Evolutionary conservation across 495 filamentous ascomycete genomes (phyloP), one percentile per base, ranked within the genome.

Genomic region (Aspergillus funiculosus): DNA sequence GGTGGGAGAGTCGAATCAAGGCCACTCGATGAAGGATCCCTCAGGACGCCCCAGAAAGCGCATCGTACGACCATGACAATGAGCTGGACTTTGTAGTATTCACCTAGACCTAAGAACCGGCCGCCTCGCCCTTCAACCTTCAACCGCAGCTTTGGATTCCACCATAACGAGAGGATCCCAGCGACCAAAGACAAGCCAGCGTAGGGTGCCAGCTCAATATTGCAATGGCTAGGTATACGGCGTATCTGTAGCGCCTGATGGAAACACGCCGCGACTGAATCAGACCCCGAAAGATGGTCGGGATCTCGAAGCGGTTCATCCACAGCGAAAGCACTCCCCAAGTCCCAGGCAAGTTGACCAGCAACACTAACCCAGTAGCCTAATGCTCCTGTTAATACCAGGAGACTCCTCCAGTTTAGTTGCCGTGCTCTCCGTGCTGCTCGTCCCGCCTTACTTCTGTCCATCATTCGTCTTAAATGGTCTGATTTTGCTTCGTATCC

Each of bases 401-500:
- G 63, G 46, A 66, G 68, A 34, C 62, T 69, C 51, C 66, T 80
- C 78, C 68, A 85, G 44, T 62, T 74, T 54, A 54, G 67, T 45
- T 48, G 56, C 51, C 56, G 65, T 53, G 52, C 67, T 45, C 46
- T 56, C 45, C 63, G 57, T n/a, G 60, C 62, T 32, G 63, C 60
- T 49, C 70, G 66, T 28, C 61, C 63, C 30, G 62, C 68, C 54
- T 76, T 70, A 47, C 79, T 81, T 50, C 75, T 73, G 28, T 87
- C 79, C 61, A 91, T 79, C 73, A 85, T 77, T 48, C 82, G 77
- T 39, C 84, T 64, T 21, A 92, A 65, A 53, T 86, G 73, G 59
- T 92, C 86, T 15, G 87, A 78, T 60, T 88, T 86, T 8, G 87
- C 88, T 28, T 80, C 82, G 61, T 91, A 91, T 0, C 73, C 78